A percentile compares a stretch with the other conserved stretches of the same genome.
Evolutionary conservation across 768 basidiomycete genomes (phyloP).

Genomic region (Tulasnella sp.): DNA sequence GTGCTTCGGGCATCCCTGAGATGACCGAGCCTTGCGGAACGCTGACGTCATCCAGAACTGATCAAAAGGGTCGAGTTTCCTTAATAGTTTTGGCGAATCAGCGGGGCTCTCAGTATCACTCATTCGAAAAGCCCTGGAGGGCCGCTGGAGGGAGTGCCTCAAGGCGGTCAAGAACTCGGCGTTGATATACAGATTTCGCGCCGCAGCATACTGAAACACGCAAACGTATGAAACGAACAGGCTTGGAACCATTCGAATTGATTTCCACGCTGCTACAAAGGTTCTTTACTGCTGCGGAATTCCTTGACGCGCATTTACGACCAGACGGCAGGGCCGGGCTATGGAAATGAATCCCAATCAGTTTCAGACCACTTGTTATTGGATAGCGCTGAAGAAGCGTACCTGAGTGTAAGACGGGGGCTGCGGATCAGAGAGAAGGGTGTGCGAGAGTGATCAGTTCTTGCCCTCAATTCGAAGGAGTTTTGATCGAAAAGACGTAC

Average conservation of each 20-base stretch:
- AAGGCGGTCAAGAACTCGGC: neutral
- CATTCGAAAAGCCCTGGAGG: no score
- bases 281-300: neutral
- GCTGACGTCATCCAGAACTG: neutral
- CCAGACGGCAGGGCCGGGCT: neutral
- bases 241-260: neutral
- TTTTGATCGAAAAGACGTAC: no score
- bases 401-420: neutral
- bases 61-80: neutral
- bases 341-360: neutral
- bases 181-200: no score
- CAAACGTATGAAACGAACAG: neutral
- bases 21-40: neutral
- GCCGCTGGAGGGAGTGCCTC: no score
- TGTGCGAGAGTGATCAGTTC: neutral
- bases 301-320: neutral
- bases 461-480: neutral
- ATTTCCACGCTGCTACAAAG: neutral
- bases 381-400: neutral
- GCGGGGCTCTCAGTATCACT: no score
- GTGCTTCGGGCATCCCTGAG: constrained; percentile 2
- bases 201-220: neutral
- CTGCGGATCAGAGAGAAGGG: neutral
- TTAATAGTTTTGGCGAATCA: no score
- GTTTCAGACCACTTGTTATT: neutral